These are phyloP conservation scores for Piper longum DNA, from an alignment of 164 flowering plant genomes.

Conservation along the genomic window DNA sequence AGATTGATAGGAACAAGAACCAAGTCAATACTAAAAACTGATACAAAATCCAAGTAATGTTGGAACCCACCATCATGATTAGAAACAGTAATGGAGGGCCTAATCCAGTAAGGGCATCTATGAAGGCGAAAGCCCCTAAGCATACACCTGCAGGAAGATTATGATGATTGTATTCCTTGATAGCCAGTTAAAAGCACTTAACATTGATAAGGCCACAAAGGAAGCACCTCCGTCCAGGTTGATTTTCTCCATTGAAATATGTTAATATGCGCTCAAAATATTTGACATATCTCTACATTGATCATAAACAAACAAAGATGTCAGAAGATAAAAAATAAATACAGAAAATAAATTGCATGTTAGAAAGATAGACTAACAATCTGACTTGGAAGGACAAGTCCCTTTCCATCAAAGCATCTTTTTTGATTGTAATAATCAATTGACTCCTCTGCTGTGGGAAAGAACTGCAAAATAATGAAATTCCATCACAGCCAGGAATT, in stretches of 20 bases:
- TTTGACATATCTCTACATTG: slow-evolving; percentile 77
- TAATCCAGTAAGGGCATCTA: slow-evolving; percentile 94
- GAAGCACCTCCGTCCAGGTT: slow-evolving; percentile 79
- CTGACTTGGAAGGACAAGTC: slow-evolving; percentile 95
- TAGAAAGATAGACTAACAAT: slow-evolving; percentile 47
- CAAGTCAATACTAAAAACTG: too few relatives aligned
- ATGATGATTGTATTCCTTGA: not conserved
- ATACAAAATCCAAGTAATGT: too few relatives aligned
- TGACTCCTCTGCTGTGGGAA: slow-evolving; percentile 97
- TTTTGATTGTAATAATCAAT: slow-evolving; percentile 95
- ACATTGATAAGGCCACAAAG: not conserved
- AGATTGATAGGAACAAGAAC: too few relatives aligned
- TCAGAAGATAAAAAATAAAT: slow-evolving; percentile 3
- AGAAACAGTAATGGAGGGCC: slow-evolving; percentile 82
- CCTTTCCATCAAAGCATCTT: slow-evolving; percentile 92
- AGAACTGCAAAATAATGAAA: slow-evolving; percentile 49
- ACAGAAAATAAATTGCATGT: not conserved
- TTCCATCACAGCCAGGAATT: not conserved
- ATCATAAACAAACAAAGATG: slow-evolving; percentile 5
- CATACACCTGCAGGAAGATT: slow-evolving; percentile 57
- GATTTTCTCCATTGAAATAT: slow-evolving; percentile 85
- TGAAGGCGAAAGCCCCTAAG: slow-evolving; percentile 96
- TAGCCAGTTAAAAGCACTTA: slow-evolving; percentile 7
- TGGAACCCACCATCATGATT: slow-evolving; percentile 62
- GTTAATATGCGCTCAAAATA: slow-evolving; percentile 85